A percentile compares a stretch with the other conserved stretches of the same genome.
phyloP scores from a whole-genome alignment of 345 rosid species.

The Jatropha curcas region DNA sequence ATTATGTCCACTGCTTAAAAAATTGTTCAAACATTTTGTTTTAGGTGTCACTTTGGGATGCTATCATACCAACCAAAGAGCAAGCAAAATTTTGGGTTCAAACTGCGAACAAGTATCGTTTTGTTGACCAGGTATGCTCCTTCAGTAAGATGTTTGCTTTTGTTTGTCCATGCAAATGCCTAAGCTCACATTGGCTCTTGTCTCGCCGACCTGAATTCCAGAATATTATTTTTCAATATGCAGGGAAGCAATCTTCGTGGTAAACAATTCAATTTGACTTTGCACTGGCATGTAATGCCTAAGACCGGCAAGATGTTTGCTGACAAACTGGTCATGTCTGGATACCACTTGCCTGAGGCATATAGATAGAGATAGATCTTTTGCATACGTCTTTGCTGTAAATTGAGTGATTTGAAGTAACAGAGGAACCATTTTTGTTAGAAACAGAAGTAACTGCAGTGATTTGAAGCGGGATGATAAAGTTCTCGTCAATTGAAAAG shows the following conservation, averaged over 20 bases:
- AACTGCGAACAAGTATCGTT: conserved; percentile 82
- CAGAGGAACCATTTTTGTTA: too few species aligned
- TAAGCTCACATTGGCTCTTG: too few species aligned
- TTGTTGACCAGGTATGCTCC: conserved; percentile 79
- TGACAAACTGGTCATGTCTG: conserved; percentile 68
- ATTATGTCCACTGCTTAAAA: conserved; percentile 11
- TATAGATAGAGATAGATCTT: conserved; percentile 46
- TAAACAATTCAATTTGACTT: conserved; percentile 78
- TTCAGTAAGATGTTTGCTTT: neutral
- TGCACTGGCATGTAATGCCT: conserved; percentile 98
- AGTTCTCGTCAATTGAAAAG: too few species aligned
- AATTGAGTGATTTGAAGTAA: too few species aligned
- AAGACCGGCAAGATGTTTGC: conserved; percentile 93
- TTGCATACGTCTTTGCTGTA: conserved; percentile 25
- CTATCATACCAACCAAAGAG: conserved; percentile 78
- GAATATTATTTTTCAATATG: conserved; percentile 8
- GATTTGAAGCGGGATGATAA: too few species aligned
- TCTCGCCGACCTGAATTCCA: neutral
- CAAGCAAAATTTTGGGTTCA: conserved; percentile 75
- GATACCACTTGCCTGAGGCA: conserved; percentile 72
- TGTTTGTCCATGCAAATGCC: too few species aligned
- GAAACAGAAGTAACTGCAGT: too few species aligned
- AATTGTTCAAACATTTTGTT: conserved; percentile 4
- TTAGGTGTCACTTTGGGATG: conserved; percentile 97
- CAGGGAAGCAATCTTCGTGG: conserved; percentile 87